Percentiles rank a stretch among this genome's conserved stretches.
phyloP scores from a whole-genome alignment of 108 stramenopile species.

The Stephanodiscus minutulus region DNA sequence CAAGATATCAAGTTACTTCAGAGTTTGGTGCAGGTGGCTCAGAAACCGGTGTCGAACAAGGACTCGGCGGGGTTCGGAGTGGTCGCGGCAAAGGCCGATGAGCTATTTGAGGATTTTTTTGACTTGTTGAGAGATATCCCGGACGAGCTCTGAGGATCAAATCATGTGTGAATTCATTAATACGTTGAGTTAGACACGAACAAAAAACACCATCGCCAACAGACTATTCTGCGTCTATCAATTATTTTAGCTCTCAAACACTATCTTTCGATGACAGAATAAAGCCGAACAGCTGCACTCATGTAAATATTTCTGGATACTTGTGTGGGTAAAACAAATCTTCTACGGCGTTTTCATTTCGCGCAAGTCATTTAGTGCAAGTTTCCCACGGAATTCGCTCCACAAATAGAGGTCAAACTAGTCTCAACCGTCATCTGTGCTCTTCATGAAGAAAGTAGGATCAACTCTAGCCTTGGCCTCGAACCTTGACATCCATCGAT shows the following conservation, averaged over 20 bases:
- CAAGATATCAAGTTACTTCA: conserved; percentile 59
- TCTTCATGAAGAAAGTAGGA: conserved; percentile 84
- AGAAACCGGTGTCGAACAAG: conserved; percentile 56
- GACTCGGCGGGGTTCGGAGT: conserved; percentile 58
- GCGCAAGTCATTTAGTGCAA: too few relatives aligned
- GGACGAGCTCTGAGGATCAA: conserved; percentile 46
- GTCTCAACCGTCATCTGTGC: conserved; percentile 24
- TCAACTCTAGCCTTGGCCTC: conserved; percentile 68
- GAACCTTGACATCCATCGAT: conserved; percentile 83
- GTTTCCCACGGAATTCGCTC: too few relatives aligned
- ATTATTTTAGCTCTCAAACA: not conserved
- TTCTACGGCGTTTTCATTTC: too few relatives aligned
- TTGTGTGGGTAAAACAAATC: not conserved
- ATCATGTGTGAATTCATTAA: not conserved
- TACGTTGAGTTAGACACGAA: not conserved
- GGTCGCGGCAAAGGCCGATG: conserved; percentile 48
- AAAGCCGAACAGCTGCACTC: not conserved
- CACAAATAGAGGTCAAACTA: not conserved
- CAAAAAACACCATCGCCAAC: not conserved
- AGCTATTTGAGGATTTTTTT: conserved; percentile 65
- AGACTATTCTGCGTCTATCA: not conserved
- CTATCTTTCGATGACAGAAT: not conserved
- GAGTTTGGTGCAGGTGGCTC: conserved; percentile 67
- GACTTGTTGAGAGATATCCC: conserved; percentile 72
- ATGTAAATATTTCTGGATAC: not conserved